Evolutionary conservation across 352 stramenopile species (phyloP), one percentile per base, ranked within the genome.

Genomic region (Peronosclerospora sorghi): DNA sequence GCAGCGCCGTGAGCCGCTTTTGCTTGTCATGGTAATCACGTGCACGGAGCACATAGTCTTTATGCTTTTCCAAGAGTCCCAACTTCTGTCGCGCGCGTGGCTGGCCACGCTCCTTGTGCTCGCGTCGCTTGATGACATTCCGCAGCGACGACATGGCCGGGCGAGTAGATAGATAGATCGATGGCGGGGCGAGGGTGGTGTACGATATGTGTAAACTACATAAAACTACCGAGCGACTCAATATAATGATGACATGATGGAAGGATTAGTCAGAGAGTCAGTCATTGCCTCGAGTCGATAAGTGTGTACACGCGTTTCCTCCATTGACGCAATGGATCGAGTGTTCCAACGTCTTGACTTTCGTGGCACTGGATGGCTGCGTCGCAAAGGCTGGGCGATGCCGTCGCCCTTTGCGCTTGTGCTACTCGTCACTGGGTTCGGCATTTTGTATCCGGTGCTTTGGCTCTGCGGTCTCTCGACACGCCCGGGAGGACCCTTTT

Each of bases 21-120:
- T 96, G 66, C 75, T 99, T 99, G 15, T 73, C 72, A 65, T 98
- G 93, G 71, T 96, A 98, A 69, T 98, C 89, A 13, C 81, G 63
- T 19, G 95, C 95, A 48, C 96, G 95, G 52, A 92, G 69, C 20
- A 94, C 74, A 80, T 99, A 99, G 70, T 99, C 96, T 59, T 96
- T 96, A 63, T 98, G 91, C 75, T 99, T 99, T 72, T 99, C 95
- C 21, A 99, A 71, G 14, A 99, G 76, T 0, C 74, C 74, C 15
- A 99, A 80, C 50, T 97, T 95, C 43, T 85, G 75, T 17, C 96
- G 84, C 36, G 83, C 57, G 18, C 59, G 58, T 17, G 95, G 93
- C 67, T 99, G 96, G 14, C 91, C 83, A 28, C 96, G 89, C 65
- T 99, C 95, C 70, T 98, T 98, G 88, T 99, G 96, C 48, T 96